Evolutionary conservation across 2,329 filamentous ascomycete genomes (phyloP).

Genomic region (Epichloe hybrida): DNA sequence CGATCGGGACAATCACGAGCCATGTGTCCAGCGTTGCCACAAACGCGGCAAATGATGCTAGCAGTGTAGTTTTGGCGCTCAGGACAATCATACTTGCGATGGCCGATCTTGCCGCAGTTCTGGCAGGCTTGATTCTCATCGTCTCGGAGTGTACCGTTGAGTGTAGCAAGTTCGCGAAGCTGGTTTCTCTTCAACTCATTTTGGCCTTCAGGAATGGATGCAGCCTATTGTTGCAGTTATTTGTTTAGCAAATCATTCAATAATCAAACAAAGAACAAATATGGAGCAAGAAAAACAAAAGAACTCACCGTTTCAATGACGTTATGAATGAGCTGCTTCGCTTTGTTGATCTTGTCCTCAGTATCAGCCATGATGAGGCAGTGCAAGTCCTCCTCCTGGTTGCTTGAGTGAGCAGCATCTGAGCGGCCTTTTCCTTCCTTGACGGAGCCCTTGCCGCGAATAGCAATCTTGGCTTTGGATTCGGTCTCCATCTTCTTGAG

Average conservation of each 20-base stretch:
- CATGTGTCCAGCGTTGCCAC: conserved; percentile 97
- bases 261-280: background rate
- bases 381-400: conserved; percentile 98
- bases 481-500: conserved; percentile 99
- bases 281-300: background rate
- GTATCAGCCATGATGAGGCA: conserved; percentile 99
- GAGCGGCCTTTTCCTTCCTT: conserved; percentile 99
- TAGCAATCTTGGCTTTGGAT: conserved; percentile 95
- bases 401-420: conserved; percentile 97
- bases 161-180: conserved; percentile 87
- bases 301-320: conserved; percentile 88
- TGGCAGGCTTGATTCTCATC: conserved; percentile 99
- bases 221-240: conserved; percentile 49
- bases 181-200: conserved; percentile 99
- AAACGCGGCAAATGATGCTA: conserved; percentile 96
- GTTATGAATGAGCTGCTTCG: conserved; percentile 95
- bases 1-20: conserved; percentile 93
- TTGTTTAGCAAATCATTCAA: background rate
- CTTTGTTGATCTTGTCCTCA: conserved; percentile 98
- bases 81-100: conserved; percentile 97
- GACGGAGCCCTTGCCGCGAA: conserved; percentile 97
- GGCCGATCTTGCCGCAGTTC: conserved; percentile 97
- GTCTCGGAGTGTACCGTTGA: conserved; percentile 97
- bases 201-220: conserved; percentile 94
- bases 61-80: conserved; percentile 98